Conservation (phyloP, 2,329 filamentous ascomycete genomes). For the Monosporascus ibericus region DNA sequence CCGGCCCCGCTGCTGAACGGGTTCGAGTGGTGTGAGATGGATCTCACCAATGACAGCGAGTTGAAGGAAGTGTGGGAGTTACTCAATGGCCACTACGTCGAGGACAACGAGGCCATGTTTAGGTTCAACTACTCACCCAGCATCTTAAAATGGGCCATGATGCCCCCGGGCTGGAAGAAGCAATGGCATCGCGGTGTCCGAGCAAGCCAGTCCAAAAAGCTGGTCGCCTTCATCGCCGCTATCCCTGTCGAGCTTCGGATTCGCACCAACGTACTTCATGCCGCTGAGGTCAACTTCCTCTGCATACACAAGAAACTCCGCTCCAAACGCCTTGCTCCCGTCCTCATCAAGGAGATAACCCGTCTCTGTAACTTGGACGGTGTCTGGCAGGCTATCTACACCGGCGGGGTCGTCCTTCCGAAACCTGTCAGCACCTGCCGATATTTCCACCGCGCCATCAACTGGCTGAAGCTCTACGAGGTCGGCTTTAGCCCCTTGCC, state of each 20-base stretch:
- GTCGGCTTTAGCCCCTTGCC: conserved; percentile 91
- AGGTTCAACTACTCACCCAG: conserved; percentile 90
- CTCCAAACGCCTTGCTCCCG: conserved; percentile 82
- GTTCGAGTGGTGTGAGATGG: conserved; percentile 92
- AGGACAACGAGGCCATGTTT: conserved; percentile 96
- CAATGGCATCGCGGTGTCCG: conserved; percentile 95
- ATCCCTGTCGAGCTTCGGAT: conserved; percentile 81
- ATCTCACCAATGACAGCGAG: conserved; percentile 70
- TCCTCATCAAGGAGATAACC: conserved; percentile 97
- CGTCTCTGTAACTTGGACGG: conserved; percentile 80
- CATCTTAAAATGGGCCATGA: conserved; percentile 90
- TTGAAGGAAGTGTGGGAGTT: conserved; percentile 89
- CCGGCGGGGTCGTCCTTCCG: conserved; percentile 83
- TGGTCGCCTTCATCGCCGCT: conserved; percentile 94
- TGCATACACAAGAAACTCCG: conserved; percentile 98
- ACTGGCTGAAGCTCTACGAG: conserved; percentile 95
- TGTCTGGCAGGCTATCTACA: conserved; percentile 95
- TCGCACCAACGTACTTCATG: conserved; percentile 65
- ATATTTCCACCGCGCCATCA: conserved; percentile 89
- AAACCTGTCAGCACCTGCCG: conserved; percentile 88
- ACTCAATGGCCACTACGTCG: conserved; percentile 90
- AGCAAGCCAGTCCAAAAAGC: conserved; percentile 72
- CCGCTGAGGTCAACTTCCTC: conserved; percentile 96
- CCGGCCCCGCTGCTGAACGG: conserved; percentile 70
- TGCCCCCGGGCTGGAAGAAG: conserved; percentile 88